Percentiles rank a stretch among this genome's conserved stretches.
Evolutionary conservation across 371 early-diverging fungal genomes (phyloP).

Genomic region (Syncephalastrum contaminatum): DNA sequence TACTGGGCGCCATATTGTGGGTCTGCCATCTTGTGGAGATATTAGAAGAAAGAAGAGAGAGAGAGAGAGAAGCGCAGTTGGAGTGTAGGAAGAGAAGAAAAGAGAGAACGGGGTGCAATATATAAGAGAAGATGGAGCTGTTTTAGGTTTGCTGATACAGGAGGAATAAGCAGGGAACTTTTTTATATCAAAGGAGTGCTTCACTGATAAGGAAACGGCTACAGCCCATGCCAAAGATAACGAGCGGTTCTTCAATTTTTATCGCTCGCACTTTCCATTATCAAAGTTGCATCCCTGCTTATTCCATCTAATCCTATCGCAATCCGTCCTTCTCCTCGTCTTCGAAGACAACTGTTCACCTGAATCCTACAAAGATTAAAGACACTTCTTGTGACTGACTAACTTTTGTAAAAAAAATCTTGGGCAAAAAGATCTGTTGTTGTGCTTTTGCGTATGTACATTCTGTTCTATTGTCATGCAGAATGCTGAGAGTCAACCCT

Average conservation of each 20-base stretch:
- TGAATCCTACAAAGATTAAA: no score
- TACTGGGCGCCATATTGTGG: conserved; percentile 13
- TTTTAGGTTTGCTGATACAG: conserved; percentile 26
- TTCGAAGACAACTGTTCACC: no score
- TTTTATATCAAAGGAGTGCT: conserved; percentile 3
- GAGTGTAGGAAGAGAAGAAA: neutral
- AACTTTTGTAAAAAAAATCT: no score
- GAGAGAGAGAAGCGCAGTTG: neutral
- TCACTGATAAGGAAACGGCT: conserved; percentile 3
- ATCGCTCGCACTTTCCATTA: no score
- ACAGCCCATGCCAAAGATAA: neutral
- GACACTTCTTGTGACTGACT: no score
- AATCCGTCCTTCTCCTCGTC: no score
- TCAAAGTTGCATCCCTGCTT: no score
- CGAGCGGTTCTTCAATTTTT: conserved; percentile 2
- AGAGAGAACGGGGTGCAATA: conserved; percentile 9
- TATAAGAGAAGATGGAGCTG: conserved; percentile 20
- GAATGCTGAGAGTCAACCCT: no score
- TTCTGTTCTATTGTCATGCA: no score
- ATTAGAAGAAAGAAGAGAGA: neutral
- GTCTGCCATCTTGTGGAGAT: conserved; percentile 2
- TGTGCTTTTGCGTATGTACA: no score
- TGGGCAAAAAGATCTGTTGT: no score
- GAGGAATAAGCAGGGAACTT: conserved; percentile 26
- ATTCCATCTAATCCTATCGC: no score